These are phyloP conservation scores for Aspergillus haitiensis DNA, from an alignment of 495 filamentous ascomycete species.

Conservation along the genomic window DNA sequence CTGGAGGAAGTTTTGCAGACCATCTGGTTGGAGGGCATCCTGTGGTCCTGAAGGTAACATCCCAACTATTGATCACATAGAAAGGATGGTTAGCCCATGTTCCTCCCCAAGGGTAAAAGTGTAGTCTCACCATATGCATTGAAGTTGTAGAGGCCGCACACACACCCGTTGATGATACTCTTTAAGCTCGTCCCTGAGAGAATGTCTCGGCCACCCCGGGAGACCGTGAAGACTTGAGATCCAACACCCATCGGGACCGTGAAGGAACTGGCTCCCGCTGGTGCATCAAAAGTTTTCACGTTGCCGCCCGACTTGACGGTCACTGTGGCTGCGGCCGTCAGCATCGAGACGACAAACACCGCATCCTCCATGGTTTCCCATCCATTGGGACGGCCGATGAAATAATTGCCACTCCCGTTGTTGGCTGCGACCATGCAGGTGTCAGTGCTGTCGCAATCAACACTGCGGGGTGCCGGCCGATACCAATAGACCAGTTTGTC, in stretches of 20 bases:
- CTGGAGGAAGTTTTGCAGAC: conserved; percentile 39
- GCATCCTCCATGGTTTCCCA: conserved; percentile 53
- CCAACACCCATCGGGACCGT: conserved; percentile 57
- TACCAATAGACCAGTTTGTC: conserved; percentile 63
- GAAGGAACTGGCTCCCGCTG: conserved; percentile 51
- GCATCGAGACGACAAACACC: conserved; percentile 57
- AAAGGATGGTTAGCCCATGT: not conserved
- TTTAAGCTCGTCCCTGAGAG: conserved; percentile 53
- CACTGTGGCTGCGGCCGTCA: conserved; percentile 47
- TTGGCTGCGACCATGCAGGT: conserved; percentile 42
- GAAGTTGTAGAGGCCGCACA: conserved; percentile 64
- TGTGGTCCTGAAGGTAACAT: conserved; percentile 43
- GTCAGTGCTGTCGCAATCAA: conserved; percentile 57
- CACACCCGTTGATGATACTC: conserved; percentile 50
- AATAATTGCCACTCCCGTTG: conserved; percentile 55
- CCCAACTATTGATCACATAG: conserved; percentile 31
- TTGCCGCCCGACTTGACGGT: conserved; percentile 51
- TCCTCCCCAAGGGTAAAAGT: not conserved
- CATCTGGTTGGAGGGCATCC: conserved; percentile 45
- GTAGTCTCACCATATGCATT: conserved; percentile 50
- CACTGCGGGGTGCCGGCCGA: conserved; percentile 46
- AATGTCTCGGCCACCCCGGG: conserved; percentile 43
- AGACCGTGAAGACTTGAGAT: conserved; percentile 52
- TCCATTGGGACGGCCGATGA: conserved; percentile 57
- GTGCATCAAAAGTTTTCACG: conserved; percentile 46